phyloP scores from a whole-genome alignment of 2,329 filamentous ascomycete species.

The Xylariaceae sp. region DNA sequence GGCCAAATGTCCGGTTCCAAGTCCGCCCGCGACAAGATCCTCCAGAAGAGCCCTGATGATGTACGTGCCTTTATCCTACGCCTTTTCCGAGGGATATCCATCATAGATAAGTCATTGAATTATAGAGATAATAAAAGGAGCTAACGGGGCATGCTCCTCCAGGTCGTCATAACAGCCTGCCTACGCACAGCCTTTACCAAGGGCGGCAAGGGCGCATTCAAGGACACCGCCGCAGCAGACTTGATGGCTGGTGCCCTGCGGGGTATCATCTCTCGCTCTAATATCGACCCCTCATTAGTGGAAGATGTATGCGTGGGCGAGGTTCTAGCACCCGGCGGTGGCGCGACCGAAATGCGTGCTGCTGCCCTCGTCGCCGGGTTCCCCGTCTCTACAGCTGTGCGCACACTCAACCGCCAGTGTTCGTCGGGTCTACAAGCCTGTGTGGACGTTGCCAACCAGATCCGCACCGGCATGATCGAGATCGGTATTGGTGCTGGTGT shows the following conservation, averaged over 20 bases:
- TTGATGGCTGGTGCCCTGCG: conserved; percentile 79
- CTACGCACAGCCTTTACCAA: conserved; percentile 90
- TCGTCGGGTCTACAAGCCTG: conserved; percentile 88
- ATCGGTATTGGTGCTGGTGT: conserved; percentile 90
- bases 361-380: conserved; percentile 88
- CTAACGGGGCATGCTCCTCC: conserved; percentile 6
- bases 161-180: conserved; percentile 86
- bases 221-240: conserved; percentile 85
- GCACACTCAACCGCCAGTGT: conserved; percentile 89
- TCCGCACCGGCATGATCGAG: conserved; percentile 88
- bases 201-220: conserved; percentile 89
- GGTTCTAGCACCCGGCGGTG: conserved; percentile 86
- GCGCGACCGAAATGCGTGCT: conserved; percentile 94
- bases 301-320: conserved; percentile 91
- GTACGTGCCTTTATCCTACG: conserved; percentile 35
- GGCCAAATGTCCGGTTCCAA: conserved; percentile 50
- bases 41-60: conserved; percentile 63
- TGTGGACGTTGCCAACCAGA: conserved; percentile 90
- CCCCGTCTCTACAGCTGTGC: conserved; percentile 77
- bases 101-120: neutral
- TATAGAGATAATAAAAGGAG: neutral
- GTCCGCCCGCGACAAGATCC: conserved; percentile 48
- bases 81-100: neutral
- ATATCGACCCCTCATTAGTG: conserved; percentile 80
- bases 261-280: conserved; percentile 74